Conservation (phyloP, 2,329 filamentous ascomycete species). For the Cercospora berteroae region DNA sequence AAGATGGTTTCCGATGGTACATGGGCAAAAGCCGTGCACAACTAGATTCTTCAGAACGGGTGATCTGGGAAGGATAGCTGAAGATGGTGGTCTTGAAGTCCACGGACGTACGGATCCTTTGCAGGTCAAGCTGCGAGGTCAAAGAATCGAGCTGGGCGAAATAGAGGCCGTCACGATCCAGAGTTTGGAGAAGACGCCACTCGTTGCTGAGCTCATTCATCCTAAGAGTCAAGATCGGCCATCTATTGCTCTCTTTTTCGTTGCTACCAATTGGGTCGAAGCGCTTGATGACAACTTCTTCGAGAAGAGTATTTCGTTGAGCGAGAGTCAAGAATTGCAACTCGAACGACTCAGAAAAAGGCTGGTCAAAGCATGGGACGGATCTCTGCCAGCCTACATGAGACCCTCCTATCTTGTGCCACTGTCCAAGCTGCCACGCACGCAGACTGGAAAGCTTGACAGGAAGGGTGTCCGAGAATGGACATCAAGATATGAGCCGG, state of each 20-base stretch:
- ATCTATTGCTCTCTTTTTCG: background rate
- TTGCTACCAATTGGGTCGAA: background rate
- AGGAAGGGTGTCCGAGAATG: background rate
- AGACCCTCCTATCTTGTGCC: background rate
- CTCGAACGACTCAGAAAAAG: background rate
- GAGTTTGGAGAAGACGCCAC: background rate
- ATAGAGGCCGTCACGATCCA: constrained; percentile 39
- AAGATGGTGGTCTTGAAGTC: constrained; percentile 47
- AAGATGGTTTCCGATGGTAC: background rate
- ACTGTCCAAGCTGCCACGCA: background rate
- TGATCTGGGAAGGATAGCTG: constrained; percentile 53
- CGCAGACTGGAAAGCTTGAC: background rate
- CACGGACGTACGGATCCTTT: constrained; percentile 54
- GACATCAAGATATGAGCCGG: background rate
- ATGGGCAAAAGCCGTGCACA: background rate
- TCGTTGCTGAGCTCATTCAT: background rate
- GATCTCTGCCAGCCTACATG: background rate
- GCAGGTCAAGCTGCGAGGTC: constrained; percentile 64
- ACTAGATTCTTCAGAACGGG: constrained; percentile 22
- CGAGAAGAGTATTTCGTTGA: background rate
- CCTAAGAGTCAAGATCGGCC: background rate
- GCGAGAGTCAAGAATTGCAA: background rate
- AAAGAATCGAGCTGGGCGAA: constrained; percentile 60
- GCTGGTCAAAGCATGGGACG: background rate
- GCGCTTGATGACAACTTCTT: background rate